phyloP scores from a whole-genome alignment of 345 rosid species.

The Kernera saxatilis region DNA sequence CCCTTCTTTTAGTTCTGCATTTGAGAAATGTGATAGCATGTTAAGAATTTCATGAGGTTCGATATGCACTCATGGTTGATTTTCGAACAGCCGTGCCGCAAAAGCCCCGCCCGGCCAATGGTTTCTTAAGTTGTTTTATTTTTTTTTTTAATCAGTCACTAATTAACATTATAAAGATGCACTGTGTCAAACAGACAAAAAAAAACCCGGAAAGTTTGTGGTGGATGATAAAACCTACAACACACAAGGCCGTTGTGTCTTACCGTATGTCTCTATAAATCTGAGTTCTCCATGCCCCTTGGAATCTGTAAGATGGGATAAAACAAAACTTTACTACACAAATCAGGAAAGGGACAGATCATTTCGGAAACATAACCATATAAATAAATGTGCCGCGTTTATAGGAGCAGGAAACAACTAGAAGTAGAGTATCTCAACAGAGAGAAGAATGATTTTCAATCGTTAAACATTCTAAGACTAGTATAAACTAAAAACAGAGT shows the following conservation, averaged over 20 bases:
- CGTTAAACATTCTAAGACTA: background rate
- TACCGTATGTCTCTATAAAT: slow-evolving; percentile 76
- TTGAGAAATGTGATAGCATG: background rate
- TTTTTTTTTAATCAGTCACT: background rate
- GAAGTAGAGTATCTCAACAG: background rate
- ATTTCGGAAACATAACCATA: background rate
- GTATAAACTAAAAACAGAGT: background rate
- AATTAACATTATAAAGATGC: background rate
- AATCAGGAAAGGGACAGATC: background rate
- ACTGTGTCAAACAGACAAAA: background rate
- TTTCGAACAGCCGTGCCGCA: too few species aligned
- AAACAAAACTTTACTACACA: background rate
- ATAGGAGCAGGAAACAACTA: background rate
- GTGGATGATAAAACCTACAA: background rate
- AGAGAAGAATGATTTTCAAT: background rate
- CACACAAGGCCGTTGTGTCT: background rate
- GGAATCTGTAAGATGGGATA: slow-evolving; percentile 45
- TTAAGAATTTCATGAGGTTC: background rate
- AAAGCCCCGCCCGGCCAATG: background rate
- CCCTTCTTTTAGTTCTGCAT: slow-evolving; percentile 63
- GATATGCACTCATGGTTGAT: background rate
- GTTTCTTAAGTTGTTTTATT: background rate
- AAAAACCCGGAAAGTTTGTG: background rate
- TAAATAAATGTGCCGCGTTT: background rate
- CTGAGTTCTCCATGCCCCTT: slow-evolving; percentile 56